phyloP scores from a whole-genome alignment of 176 grass and related monocot species.

The Lolium rigidum region DNA sequence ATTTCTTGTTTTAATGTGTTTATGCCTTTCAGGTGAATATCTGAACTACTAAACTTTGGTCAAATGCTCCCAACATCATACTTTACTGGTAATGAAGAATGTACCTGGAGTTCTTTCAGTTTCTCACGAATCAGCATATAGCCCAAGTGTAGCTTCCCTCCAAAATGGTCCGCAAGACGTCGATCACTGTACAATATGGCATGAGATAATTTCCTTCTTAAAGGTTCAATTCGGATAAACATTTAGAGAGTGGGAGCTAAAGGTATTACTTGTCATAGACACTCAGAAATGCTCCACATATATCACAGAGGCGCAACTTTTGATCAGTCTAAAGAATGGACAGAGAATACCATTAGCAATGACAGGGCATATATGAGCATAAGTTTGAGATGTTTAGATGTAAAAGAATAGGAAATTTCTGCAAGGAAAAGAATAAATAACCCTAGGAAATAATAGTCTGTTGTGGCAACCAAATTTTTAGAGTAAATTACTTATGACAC shows the following conservation, averaged over 20 bases:
- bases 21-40: conserved; percentile 18
- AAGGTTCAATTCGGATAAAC: neutral
- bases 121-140: conserved; percentile 98
- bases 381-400: neutral
- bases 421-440: conserved; percentile 6
- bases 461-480: neutral
- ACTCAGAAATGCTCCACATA: conserved; percentile 99
- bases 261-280: conserved; percentile 76
- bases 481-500: neutral
- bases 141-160: conserved; percentile 96
- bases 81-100: conserved; percentile 20
- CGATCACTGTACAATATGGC: conserved; percentile 63
- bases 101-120: conserved; percentile 83
- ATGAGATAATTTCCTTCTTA: conserved; percentile 23
- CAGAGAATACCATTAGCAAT: conserved; percentile 23
- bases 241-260: neutral
- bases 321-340: conserved; percentile 86
- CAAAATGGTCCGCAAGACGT: conserved; percentile 99
- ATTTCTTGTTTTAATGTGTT: conserved; percentile 29
- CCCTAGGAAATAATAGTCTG: neutral
- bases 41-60: conserved; percentile 31
- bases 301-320: conserved; percentile 95
- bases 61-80: conserved; percentile 23
- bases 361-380: neutral
- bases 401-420: conserved; percentile 10